A percentile compares a stretch with the other conserved stretches of the same genome.
phyloP scores from a whole-genome alignment of 2,329 filamentous ascomycete species.

The Aureobasidium pullulans region DNA sequence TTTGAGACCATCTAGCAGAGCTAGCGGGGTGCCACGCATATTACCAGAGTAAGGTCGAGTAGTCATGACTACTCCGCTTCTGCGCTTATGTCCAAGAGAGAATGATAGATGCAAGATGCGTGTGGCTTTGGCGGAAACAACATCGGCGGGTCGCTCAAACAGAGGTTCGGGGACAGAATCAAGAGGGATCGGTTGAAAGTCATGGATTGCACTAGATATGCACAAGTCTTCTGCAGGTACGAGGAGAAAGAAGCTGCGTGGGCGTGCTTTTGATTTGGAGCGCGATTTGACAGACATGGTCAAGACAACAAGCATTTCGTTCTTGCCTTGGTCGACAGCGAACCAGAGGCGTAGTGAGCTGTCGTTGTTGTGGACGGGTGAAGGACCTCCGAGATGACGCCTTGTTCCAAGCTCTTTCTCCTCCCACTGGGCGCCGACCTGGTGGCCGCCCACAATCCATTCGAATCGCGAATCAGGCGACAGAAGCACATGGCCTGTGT shows the following conservation, averaged over 20 bases:
- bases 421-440: not conserved
- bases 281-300: conserved; percentile 3
- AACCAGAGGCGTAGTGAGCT: not conserved
- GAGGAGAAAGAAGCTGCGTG: conserved; percentile 1
- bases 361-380: not conserved
- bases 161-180: not conserved
- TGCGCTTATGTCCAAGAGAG: not conserved
- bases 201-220: not conserved
- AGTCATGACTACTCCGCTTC: not conserved
- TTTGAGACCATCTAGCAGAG: not conserved
- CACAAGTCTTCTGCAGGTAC: not conserved
- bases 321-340: not conserved
- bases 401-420: not conserved
- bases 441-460: not conserved
- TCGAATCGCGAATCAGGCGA: not conserved
- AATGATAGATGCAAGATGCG: not conserved
- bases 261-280: not conserved
- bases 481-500: not conserved
- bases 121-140: not conserved
- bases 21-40: not conserved
- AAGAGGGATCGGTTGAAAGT: not conserved
- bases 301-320: not conserved
- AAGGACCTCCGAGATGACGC: not conserved
- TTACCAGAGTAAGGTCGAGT: not conserved
- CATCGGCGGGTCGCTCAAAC: not conserved